Evolutionary conservation across 148 eudicot genomes (phyloP), one percentile per base, ranked within the genome.

Genomic region (Rhododendron ferrugineum): DNA sequence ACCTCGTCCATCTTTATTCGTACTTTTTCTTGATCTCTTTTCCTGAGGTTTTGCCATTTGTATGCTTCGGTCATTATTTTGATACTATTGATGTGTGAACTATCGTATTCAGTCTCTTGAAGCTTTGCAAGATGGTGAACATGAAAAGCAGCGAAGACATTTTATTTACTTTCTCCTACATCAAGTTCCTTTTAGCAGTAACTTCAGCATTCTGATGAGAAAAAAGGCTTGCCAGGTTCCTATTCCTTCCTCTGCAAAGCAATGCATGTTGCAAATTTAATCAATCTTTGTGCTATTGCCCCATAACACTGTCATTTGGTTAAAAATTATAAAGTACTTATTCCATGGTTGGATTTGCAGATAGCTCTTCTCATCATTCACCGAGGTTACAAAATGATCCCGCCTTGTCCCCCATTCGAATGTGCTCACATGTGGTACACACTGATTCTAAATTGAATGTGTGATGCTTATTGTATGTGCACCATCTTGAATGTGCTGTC

Each of bases 341-440:
- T 81, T 88, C 58, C 50, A 81, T 22, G 44, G 34, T 80, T 88
- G 84, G 83, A 20, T 87, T 50, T 88, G 90, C 95, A 97, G 99
- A 97, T 97, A 88, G 94, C 99, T 85, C 93, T 97, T 86, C 91
- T 94, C 87, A 93, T 97, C 75, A 83, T 97, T 85, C 93, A 89
- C 88, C 94, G 98, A 85, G 99, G 99, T 87, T 97, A 97, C 86
- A 92, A 74, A 89, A 97, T 95, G 98, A 90, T 92, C 87, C 99
- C 99, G 15, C 95, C 99, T 88, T 92, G 95, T 84, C 99, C 99
- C 58, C 99, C 99, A 84, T 92, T 89, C 80, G 99, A 97, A 89
- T 97, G 98, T 86, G 94, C 96, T 54, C 99, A 97, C 85, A 95
- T 95, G 98, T 97, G 99, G 99, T 95, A 91, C 47, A 93, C 77